A percentile compares a stretch with the other conserved stretches of the same genome.
phyloP scores from a whole-genome alignment of 108 stramenopile genomes.

The Cyclotella baltica region DNA sequence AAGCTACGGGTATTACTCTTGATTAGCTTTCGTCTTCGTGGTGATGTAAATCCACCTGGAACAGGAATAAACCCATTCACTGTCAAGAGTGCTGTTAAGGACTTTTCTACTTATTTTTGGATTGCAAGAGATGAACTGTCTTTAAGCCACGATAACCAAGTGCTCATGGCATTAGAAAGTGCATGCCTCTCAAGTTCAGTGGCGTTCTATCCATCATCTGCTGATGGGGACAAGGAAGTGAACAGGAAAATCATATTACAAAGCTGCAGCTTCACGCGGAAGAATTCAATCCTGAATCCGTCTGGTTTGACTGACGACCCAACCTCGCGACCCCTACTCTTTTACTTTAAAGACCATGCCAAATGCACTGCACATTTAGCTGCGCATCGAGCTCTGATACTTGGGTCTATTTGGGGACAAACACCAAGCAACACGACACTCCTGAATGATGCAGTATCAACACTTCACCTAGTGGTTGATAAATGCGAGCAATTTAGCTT shows the following conservation, averaged over 20 bases:
- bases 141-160: slow-evolving; percentile 75
- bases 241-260: slow-evolving; percentile 34
- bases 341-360: slow-evolving; percentile 52
- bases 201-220: slow-evolving; percentile 71
- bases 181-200: slow-evolving; percentile 66
- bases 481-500: slow-evolving; percentile 39
- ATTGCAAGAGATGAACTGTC: slow-evolving; percentile 77
- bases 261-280: slow-evolving; percentile 38
- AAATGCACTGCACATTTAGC: slow-evolving; percentile 53
- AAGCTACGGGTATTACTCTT: slow-evolving; percentile 78
- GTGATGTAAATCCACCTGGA: slow-evolving; percentile 63
- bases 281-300: slow-evolving; percentile 31
- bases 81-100: slow-evolving; percentile 63
- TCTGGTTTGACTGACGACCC: slow-evolving; percentile 42
- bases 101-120: slow-evolving; percentile 81
- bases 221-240: slow-evolving; percentile 55
- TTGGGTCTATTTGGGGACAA: slow-evolving; percentile 66
- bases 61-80: slow-evolving; percentile 61
- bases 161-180: slow-evolving; percentile 62
- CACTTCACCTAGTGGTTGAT: slow-evolving; percentile 58
- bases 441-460: slow-evolving; percentile 53
- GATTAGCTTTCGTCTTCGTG: slow-evolving; percentile 68
- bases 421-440: slow-evolving; percentile 54
- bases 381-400: slow-evolving; percentile 75
- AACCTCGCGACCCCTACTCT: slow-evolving; percentile 37